Percentiles rank a stretch among this genome's conserved stretches.
Conservation (phyloP, 2,329 filamentous ascomycete species). For the Zopfia rhizophila region DNA sequence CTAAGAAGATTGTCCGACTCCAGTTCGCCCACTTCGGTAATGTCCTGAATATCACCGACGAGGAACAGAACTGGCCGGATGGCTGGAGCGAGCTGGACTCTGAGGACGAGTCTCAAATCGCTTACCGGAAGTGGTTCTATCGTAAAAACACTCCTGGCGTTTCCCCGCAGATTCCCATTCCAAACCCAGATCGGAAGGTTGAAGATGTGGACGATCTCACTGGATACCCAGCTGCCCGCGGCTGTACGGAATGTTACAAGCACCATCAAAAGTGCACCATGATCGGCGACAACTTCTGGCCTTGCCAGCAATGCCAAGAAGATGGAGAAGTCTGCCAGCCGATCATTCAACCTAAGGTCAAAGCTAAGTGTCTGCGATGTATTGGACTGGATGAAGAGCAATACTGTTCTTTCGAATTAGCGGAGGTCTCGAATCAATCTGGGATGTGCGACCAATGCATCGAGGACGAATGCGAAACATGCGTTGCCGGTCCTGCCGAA, state of each 20-base stretch:
- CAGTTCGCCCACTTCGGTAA: conserved; percentile 27
- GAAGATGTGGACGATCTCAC: conserved; percentile 38
- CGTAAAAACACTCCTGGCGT: conserved; percentile 24
- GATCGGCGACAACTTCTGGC: conserved; percentile 40
- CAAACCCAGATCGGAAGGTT: conserved; percentile 29
- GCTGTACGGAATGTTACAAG: conserved; percentile 47
- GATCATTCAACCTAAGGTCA: conserved; percentile 40
- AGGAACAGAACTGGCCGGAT: conserved; percentile 41
- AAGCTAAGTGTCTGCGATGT: conserved; percentile 46
- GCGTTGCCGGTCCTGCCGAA: conserved; percentile 25
- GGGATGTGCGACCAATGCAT: conserved; percentile 33
- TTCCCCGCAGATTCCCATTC: conserved; percentile 26
- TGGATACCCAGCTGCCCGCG: conserved; percentile 45
- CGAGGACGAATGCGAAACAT: conserved; percentile 18
- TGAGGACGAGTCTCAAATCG: conserved; percentile 20
- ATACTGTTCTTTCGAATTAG: conserved; percentile 34
- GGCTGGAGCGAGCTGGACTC: conserved; percentile 32
- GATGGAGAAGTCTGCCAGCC: conserved; percentile 42
- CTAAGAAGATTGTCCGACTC: conserved; percentile 33
- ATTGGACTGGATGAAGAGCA: conserved; percentile 13
- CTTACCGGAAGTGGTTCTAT: conserved; percentile 16
- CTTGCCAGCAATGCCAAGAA: conserved; percentile 32
- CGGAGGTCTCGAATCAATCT: conserved; percentile 19
- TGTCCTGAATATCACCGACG: conserved; percentile 34
- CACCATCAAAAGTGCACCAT: conserved; percentile 35